phyloP scores from a whole-genome alignment of 1,139 yeast species.

The Eremothecium sinecaudum region DNA sequence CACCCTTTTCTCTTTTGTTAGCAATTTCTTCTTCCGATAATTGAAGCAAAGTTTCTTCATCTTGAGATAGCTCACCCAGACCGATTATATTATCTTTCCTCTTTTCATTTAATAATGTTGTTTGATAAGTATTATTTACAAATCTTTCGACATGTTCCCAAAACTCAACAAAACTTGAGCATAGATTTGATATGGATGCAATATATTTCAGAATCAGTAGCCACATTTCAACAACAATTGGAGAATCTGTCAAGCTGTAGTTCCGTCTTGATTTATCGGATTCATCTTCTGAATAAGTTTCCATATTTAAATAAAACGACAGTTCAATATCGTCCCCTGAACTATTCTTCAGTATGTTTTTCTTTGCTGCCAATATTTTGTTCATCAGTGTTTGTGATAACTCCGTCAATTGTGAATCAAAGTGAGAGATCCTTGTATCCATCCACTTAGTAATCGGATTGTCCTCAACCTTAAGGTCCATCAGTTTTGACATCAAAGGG shows the following conservation, averaged over 20 bases:
- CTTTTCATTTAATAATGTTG: slow-evolving; percentile 36
- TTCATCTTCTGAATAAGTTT: slow-evolving; percentile 14
- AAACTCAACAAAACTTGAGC: slow-evolving; percentile 34
- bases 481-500: slow-evolving; percentile 46
- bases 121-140: slow-evolving; percentile 38
- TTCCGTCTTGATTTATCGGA: slow-evolving; percentile 8
- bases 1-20: slow-evolving; percentile 31
- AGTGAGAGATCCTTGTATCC: slow-evolving; percentile 37
- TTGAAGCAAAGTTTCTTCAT: slow-evolving; percentile 4
- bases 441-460: slow-evolving; percentile 63
- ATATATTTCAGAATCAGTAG: slow-evolving; percentile 38
- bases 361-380: slow-evolving; percentile 32
- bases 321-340: slow-evolving; percentile 24
- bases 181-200: slow-evolving; percentile 32
- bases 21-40: slow-evolving; percentile 5
- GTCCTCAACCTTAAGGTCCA: slow-evolving; percentile 50
- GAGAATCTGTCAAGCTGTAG: slow-evolving; percentile 35
- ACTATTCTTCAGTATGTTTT: slow-evolving; percentile 28
- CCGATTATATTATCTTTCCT: slow-evolving; percentile 33
- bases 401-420: slow-evolving; percentile 34
- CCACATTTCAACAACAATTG: slow-evolving; percentile 49
- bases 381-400: slow-evolving; percentile 26
- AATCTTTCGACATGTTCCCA: slow-evolving; percentile 42
- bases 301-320: slow-evolving; percentile 21
- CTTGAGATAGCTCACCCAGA: slow-evolving; percentile 15